Evolutionary conservation across 805 yeast genomes (phyloP), one percentile per base, ranked within the genome.

Genomic region (Tetrapisispora pingtungensis): DNA sequence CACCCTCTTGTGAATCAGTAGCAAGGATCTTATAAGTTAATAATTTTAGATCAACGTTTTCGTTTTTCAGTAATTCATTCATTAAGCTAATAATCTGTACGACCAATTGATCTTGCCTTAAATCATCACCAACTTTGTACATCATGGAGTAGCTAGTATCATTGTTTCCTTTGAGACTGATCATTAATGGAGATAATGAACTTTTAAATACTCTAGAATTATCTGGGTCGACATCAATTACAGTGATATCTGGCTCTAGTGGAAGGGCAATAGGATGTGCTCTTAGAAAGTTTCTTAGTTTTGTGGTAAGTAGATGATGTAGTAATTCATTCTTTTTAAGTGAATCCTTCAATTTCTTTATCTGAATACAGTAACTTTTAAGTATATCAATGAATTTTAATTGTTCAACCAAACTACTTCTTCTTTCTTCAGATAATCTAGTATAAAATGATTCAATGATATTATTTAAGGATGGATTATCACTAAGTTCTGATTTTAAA

Each of bases 91-190:
- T 85, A 49, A 93, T 86, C 62, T 93, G 98, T 41, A 88, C 84
- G n/a, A 93, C 95, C 50, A 93, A 73, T 62, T 93, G 99, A 68
- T 93, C 99, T 62, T 93, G 99, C 47, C 97, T 71, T 41, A 93
- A 70, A 60, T 93, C 98, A 62, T 70, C 99, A 13, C 99, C 99
- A 41, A 84, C 84, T 62, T 93, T 93, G 66, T 87, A 90, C 83
- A 93, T 90, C 32, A 93, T 67, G 6, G 94, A 79, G 61, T 87
- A 93, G 43, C 65, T 68, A 0, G 60, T 64, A 2, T 73, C 75
- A 10, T 65, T 64, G 2, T 57, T 59, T 1, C 93, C 81, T 52
- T 74, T 79, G 59, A 93, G 81, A 0, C 87, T 75, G 37, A 93
- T 73, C 58, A 88, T 87, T 43, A 93, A 68, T 1, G 99, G 99